Conservation (phyloP, 306 rosid species). For the Datisca glomerata region DNA sequence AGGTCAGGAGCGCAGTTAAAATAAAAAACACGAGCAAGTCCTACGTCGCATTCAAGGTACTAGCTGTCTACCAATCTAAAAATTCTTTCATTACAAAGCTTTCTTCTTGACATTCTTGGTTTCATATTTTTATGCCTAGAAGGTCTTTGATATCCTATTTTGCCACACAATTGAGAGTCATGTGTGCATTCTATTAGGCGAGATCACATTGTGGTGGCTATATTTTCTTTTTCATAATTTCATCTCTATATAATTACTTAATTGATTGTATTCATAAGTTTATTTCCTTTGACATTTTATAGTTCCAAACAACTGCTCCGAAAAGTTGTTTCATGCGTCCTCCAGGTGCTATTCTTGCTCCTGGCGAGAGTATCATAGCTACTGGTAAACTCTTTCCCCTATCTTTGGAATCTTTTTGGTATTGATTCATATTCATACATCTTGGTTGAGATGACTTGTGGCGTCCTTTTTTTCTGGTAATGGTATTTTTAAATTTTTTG, state of each 20-base stretch:
- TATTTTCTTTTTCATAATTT: no score
- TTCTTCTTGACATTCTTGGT: no score
- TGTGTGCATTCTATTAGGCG: no score
- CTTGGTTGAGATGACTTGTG: not conserved
- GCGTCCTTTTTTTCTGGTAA: not conserved
- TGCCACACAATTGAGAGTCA: no score
- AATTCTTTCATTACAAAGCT: no score
- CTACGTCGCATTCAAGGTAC: constrained; percentile 89
- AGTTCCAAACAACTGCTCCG: constrained; percentile 99
- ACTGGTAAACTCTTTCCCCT: constrained; percentile 43
- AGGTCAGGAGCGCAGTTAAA: constrained; percentile 88
- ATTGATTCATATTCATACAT: constrained; percentile 1
- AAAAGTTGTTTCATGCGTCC: constrained; percentile 99
- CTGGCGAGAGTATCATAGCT: constrained; percentile 93
- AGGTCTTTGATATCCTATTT: no score
- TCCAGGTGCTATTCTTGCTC: constrained; percentile 92
- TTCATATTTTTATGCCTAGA: no score
- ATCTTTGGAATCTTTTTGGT: constrained; percentile 1
- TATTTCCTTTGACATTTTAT: not conserved
- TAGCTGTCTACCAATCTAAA: not conserved
- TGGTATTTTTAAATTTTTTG: not conserved
- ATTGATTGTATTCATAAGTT: no score
- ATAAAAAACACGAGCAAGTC: constrained; percentile 92
- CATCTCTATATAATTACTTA: no score
- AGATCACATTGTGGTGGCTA: no score